Evolutionary conservation across 139 green algal species (phyloP), one percentile per base, ranked within the genome.

Genomic region (Volvox africanus): DNA sequence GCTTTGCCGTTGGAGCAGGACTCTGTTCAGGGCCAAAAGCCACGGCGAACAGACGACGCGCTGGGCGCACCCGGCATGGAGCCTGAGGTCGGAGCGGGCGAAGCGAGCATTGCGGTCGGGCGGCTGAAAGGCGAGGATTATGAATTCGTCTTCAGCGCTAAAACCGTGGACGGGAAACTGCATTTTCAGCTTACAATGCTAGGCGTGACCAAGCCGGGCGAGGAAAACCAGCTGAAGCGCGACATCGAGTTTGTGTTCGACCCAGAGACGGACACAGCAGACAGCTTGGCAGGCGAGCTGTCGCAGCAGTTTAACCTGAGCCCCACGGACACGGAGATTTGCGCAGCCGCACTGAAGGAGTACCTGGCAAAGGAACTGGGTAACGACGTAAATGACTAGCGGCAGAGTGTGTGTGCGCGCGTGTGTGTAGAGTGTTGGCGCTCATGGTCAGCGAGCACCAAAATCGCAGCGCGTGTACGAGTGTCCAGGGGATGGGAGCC

Each of bases 221-320:
- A 95, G 65, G 86, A 91, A 62, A 84, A 84, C 37, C 76, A 86
- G 75, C 35, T 92, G 5, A 69, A 88, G 73, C 93, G 95, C 75
- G 99, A 97, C 28, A 98, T 99, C n/a, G 97, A 99, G 89, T 99
- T 99, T 93, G 96, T 97, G 19, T 99, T 99, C 92, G 96, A 99
- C 88, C 96, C 96, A 19, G 96, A 98, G 32, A 92, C 91, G 6
- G 98, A 99, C 92, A 99, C 97, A 5, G 94, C 98, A 18, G 97
- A 99, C 77, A 97, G 96, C 50, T 97, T 99, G 68, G 98, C 98
- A 18, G 92, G 79, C 16, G 98, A 99, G 93, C 99, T 99, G 89
- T 95, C 94, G 28, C 94, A 98, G 82, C 96, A 99, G 94, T 99
- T 99, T 86, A 92, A 94, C 82, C 94, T 99, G 62, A 97, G 94